Evolutionary conservation across 495 filamentous ascomycete genomes (phyloP), one percentile per base, ranked within the genome.

Genomic region (Penicillium egyptiacum): DNA sequence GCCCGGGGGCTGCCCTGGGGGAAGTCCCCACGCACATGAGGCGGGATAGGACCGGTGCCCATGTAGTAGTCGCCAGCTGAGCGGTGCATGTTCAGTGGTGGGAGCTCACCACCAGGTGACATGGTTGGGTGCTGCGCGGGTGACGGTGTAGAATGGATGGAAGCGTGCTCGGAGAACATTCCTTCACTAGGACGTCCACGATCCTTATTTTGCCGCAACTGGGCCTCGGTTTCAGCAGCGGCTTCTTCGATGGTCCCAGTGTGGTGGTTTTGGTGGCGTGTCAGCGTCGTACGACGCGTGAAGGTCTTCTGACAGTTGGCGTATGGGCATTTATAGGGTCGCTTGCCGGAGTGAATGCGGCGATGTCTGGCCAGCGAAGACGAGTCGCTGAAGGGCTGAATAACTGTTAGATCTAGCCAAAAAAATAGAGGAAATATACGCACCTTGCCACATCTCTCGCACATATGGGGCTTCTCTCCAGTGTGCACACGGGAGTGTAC

Each of bases 271-370:
- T 96, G 91, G 69, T 98, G 94, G 30, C 94, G 85, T 8, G 95
- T 98, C 57, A 98, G 75, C 1, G 94, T 98, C 4, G 94, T 98
- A 37, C 92, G 86, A 33, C 94, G 86, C 3, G 94, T 98, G 69
- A 98, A 98, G 0, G 95, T 98, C 81, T 98, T 98, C 69, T 96
- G 92, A 72, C 94, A 98, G 65, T 98, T 92, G 14, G 90, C 92
- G 65, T 93, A 98, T 1, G 93, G 93, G 71, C 94, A 98, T 68
- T 96, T 96, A 77, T 98, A 98, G 2, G 94, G 94, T 37, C 94
- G 84, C 68, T 95, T 96, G 22, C 94, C 94, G 22, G 91, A 96
- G 66, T 98, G 94, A 58, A 97, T 98, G 28, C 94, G 84, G 25
- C 94, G 87, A 76, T 98, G 94, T 37, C 94, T 81, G 19, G 94